These are phyloP conservation scores for Barnettozyma vustinii DNA, from an alignment of 805 yeast species.

Conservation along the genomic window DNA sequence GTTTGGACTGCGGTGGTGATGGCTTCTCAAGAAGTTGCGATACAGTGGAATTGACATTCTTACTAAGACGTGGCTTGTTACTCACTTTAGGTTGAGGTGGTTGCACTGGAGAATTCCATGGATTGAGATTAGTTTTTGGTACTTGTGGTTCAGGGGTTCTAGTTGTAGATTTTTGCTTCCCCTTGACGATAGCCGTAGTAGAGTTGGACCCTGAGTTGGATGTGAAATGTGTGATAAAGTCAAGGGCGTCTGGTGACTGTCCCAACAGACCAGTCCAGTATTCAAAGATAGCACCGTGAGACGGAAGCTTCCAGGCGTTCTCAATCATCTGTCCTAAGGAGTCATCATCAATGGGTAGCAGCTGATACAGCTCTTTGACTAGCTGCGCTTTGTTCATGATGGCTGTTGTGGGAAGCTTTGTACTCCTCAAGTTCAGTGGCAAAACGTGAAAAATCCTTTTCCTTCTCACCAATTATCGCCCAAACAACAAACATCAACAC, in stretches of 20 bases:
- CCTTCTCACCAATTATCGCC: not conserved
- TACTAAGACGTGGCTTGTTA: conserved; percentile 12
- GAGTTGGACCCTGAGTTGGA: conserved; percentile 13
- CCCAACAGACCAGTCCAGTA: conserved; percentile 56
- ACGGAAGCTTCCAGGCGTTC: conserved; percentile 42
- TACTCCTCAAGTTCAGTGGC: not conserved
- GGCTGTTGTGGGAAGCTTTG: not conserved
- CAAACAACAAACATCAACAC: not conserved
- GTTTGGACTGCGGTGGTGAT: conserved; percentile 22
- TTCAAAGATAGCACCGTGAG: conserved; percentile 42
- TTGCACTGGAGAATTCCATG: conserved; percentile 15
- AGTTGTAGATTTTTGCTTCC: conserved; percentile 4
- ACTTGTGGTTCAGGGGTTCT: not conserved
- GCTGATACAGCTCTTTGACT: conserved; percentile 19
- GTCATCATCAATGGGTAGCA: conserved; percentile 56
- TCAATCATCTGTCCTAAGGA: conserved; percentile 49
- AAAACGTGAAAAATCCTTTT: not conserved
- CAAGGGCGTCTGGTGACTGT: conserved; percentile 46
- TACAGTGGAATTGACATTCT: conserved; percentile 29
- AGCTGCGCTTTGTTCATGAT: conserved; percentile 8
- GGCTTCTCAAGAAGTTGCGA: conserved; percentile 45
- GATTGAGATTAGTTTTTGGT: conserved; percentile 3
- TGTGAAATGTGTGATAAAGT: conserved; percentile 41
- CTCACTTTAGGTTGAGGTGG: conserved; percentile 1
- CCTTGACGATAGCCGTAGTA: not conserved